Conservation (phyloP, 1,139 yeast genomes). For the Pichiaceae sp. region DNA sequence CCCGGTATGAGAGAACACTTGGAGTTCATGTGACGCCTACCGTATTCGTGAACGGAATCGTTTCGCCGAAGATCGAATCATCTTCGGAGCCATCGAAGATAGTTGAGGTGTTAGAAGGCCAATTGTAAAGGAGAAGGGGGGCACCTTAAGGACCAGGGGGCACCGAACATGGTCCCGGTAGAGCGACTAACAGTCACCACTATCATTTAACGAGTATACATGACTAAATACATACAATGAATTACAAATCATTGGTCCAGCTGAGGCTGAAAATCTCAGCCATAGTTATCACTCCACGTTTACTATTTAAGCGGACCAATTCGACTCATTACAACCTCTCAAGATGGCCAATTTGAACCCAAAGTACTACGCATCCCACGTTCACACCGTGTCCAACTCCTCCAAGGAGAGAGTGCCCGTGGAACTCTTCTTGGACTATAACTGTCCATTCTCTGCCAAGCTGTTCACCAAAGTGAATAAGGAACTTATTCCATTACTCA, state of each 20-base stretch:
- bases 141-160: too few species aligned
- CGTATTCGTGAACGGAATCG: slow-evolving; percentile 62
- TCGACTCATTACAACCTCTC: background rate
- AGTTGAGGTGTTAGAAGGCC: slow-evolving; percentile 21
- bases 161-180: too few species aligned
- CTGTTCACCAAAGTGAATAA: slow-evolving; percentile 47
- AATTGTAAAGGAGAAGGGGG: too few species aligned
- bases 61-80: slow-evolving; percentile 34
- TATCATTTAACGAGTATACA: too few species aligned
- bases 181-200: too few species aligned
- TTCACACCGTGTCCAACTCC: slow-evolving; percentile 5
- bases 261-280: too few species aligned
- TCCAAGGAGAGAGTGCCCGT: slow-evolving; percentile 22
- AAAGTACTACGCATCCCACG: slow-evolving; percentile 15
- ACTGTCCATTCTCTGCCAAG: slow-evolving; percentile 69
- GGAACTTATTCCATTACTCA: slow-evolving; percentile 46
- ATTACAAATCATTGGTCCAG: too few species aligned
- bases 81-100: slow-evolving; percentile 28
- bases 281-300: too few species aligned
- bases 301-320: too few species aligned
- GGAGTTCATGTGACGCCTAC: slow-evolving; percentile 85
- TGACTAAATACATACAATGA: too few species aligned
- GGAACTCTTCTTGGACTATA: slow-evolving; percentile 67
- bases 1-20: slow-evolving; percentile 64
- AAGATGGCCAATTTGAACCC: slow-evolving; percentile 17